These are phyloP conservation scores for Sideroxylon spinosum DNA, from an alignment of 179 eudicot species.

Conservation along the genomic window DNA sequence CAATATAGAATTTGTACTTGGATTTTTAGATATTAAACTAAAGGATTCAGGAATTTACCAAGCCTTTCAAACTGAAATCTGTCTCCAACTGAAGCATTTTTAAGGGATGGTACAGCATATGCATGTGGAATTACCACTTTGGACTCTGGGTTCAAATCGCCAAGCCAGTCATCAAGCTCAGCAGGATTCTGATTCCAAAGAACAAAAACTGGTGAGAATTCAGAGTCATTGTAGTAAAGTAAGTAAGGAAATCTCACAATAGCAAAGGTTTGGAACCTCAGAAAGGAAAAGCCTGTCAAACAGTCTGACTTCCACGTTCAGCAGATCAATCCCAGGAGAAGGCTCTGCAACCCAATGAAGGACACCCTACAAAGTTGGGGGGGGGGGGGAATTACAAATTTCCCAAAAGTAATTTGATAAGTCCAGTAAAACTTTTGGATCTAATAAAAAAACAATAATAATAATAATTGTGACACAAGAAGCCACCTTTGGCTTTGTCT, in stretches of 20 bases:
- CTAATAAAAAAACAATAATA: neutral
- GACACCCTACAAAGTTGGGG: constrained; percentile 64
- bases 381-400: neutral
- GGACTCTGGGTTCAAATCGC: constrained; percentile 73
- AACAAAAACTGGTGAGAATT: neutral
- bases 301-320: constrained; percentile 85
- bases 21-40: neutral
- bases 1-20: neutral
- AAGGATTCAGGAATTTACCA: constrained; percentile 42
- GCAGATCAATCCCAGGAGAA: constrained; percentile 71
- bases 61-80: constrained; percentile 91
- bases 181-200: constrained; percentile 62
- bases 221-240: neutral
- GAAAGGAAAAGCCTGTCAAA: constrained; percentile 78
- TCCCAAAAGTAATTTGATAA: neutral
- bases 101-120: constrained; percentile 65
- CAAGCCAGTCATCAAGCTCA: constrained; percentile 85
- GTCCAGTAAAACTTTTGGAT: neutral
- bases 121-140: constrained; percentile 65
- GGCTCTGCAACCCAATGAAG: constrained; percentile 92
- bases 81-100: constrained; percentile 58
- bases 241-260: constrained; percentile 7
- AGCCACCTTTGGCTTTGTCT: constrained; percentile 76
- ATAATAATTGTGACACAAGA: neutral
- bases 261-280: constrained; percentile 50